Base-by-base conservation (phyloP, 1,139 yeast genomes). In the Debaryomyces singareniensis region DNA sequence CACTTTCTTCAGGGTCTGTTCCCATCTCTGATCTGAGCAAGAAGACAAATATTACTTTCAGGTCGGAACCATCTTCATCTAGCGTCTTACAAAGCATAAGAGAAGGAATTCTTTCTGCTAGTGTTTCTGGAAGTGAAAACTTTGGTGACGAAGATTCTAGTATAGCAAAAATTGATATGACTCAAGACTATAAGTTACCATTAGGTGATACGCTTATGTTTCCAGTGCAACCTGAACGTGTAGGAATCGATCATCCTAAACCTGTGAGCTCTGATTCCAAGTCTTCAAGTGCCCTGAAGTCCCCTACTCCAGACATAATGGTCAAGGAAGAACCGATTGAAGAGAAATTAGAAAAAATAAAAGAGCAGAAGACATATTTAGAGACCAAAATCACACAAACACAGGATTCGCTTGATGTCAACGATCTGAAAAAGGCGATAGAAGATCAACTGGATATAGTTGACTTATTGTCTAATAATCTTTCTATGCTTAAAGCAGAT, bases 1-100 rank as follows among this genome's bases (percentile, higher is more conserved):
- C 89, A 0, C 59, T 82, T 35, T 72, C 86, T 5, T 69, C 82
- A 20, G 85, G 85, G 5, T 71, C 76, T 9, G 82, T 76, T 3
- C 51, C 66, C 1, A 46, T 62, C 35, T 66, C 67, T 51, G 44
- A 68, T 53, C 34, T 52, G 42, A 45, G 53, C 39, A 34, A 49
- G 30, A 65, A 58, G 35, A 40, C 45, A 30, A 42, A 53, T 5
- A 57, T 40, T 38, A 49, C 39, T 41, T 13, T 15, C 5, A 13
- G 21, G 7, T 29, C 60, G 32, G 37, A 50, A 27, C 48, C 61
- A 5, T 49, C 64, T 20, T 53, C 59, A 3, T 61, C 68, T 3
- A 71, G 65, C 24, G 61, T 67, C 36, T 46, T 71, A 13, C 65
- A 57, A 31, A 59, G 43, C 35, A 47, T 63, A 49, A 58, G 58